Conservation (phyloP, 2,329 filamentous ascomycete species). For the Clonostachys sp. region DNA sequence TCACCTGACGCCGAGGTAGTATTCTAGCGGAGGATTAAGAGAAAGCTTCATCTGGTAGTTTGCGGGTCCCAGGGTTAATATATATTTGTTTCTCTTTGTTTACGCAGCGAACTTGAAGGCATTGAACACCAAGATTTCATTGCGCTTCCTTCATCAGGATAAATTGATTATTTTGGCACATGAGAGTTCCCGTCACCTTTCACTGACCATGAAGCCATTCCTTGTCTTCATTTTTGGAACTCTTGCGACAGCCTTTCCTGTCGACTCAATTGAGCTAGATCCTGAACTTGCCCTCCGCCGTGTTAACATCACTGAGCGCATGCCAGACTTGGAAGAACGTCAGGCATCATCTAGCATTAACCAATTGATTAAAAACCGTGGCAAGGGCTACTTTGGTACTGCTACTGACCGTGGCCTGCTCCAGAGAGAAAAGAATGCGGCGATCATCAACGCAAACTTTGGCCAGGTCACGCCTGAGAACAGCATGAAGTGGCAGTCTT, state of each 20-base stretch:
- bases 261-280: conserved; percentile 8
- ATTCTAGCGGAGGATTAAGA: too few relatives aligned
- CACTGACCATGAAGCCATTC: conserved; percentile 11
- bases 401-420: conserved; percentile 51
- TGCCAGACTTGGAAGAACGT: conserved; percentile 13
- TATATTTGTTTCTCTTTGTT: too few relatives aligned
- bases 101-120: too few relatives aligned
- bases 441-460: conserved; percentile 56
- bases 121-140: too few relatives aligned
- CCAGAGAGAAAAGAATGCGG: conserved; percentile 38
- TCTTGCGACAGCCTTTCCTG: conserved; percentile 23
- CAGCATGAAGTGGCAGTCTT: conserved; percentile 65
- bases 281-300: too few relatives aligned
- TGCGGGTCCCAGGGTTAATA: too few relatives aligned
- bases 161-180: too few relatives aligned
- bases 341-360: conserved; percentile 46
- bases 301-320: too few relatives aligned
- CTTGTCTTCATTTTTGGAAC: conserved; percentile 29
- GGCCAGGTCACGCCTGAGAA: conserved; percentile 65
- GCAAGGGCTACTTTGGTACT: conserved; percentile 61
- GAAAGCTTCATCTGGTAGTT: too few relatives aligned
- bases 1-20: too few relatives aligned
- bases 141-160: too few relatives aligned
- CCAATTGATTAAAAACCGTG: conserved; percentile 30
- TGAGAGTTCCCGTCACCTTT: too few relatives aligned